Evolutionary conservation across 371 early-diverging fungal genomes (phyloP).

Genomic region (Mucor plumbeus): DNA sequence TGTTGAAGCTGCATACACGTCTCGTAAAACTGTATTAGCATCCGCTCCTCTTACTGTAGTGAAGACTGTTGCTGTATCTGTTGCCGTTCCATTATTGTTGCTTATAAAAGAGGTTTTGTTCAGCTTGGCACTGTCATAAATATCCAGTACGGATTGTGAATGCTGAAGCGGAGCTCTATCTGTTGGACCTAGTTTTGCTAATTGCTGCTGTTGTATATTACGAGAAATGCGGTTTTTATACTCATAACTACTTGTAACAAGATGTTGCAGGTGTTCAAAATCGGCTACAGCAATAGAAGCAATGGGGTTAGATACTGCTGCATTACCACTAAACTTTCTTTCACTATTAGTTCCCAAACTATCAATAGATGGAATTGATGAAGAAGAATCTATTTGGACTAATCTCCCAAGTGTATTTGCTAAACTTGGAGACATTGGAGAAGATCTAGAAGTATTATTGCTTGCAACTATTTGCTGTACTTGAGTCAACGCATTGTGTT

Average conservation of each 20-base stretch:
- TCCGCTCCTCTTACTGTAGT: slow-evolving; percentile 42
- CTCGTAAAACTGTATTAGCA: slow-evolving; percentile 59
- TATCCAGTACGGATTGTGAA: slow-evolving; percentile 23
- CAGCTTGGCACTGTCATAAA: slow-evolving; percentile 23
- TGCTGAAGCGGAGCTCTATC: not conserved
- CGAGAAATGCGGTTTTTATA: slow-evolving; percentile 11
- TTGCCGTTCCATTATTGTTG: not conserved
- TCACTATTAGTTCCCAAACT: slow-evolving; percentile 9
- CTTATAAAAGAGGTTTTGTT: slow-evolving; percentile 5
- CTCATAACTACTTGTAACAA: slow-evolving; percentile 28
- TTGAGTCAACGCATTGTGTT: slow-evolving; percentile 15
- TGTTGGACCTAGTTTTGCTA: not conserved
- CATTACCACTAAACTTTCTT: not conserved
- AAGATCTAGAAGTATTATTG: not conserved
- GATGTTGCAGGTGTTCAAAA: slow-evolving; percentile 27
- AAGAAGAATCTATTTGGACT: slow-evolving; percentile 32
- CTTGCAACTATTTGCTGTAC: slow-evolving; percentile 17
- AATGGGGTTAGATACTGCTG: slow-evolving; percentile 3
- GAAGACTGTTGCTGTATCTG: slow-evolving; percentile 23
- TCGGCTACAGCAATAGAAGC: slow-evolving; percentile 12
- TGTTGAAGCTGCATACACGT: slow-evolving; percentile 49
- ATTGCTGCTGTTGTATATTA: not conserved
- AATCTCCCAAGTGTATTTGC: slow-evolving; percentile 29
- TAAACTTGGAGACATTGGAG: slow-evolving; percentile 26
- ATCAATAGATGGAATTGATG: slow-evolving; percentile 20